Base-by-base conservation (phyloP, 805 yeast genomes). In the Myxozyma geophila region DNA sequence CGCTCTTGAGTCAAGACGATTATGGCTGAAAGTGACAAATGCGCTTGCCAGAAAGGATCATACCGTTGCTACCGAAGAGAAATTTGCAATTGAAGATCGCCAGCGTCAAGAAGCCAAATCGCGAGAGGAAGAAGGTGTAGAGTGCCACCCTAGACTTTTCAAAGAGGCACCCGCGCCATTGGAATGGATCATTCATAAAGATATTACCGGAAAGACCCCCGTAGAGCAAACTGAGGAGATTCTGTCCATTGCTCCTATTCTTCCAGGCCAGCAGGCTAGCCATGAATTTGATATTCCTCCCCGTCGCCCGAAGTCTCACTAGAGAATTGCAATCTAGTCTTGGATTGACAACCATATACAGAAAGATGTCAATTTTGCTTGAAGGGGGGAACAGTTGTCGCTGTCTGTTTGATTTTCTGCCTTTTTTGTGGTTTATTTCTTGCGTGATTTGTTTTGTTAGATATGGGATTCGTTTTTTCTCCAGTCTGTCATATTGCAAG, bases 41-140 rank as follows among this genome's bases (percentile, higher is more conserved):
- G 98, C 96, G 0, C 79, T 95, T n/a, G 88, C 88, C 2, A 74
- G 79, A 44, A 83, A 96, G 68, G 85, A 95, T 74, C 99, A 95
- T 75, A 82, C 80, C 17, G 78, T 80, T 2, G 98, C 98, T 0
- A 95, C 99, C 0, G 88, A 86, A 37, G 97, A 92, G 73, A 95
- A 95, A 77, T 88, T 80, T 73, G 83, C 85, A 70, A 90, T 95
- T 60, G 99, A 95, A 77, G 89, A 90, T 65, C 81, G 81, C n/a
- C 99, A 95, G 78, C 84, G 99, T 74, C 77, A 77, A 19, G 77
- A 80, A 48, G 91, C 96, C 15, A 88, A 86, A 74, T 82, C 85
- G 71, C 83, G 98, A 70, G 76, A 78, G 19, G 96, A 88, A 68
- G 88, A 87, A 54, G 96, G 93, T 13, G 87, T 83, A 1, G 92